Percentiles rank a stretch among this genome's conserved stretches.
Evolutionary conservation across 352 stramenopile genomes (phyloP).

Genomic region (Thraustochytrium sp.): DNA sequence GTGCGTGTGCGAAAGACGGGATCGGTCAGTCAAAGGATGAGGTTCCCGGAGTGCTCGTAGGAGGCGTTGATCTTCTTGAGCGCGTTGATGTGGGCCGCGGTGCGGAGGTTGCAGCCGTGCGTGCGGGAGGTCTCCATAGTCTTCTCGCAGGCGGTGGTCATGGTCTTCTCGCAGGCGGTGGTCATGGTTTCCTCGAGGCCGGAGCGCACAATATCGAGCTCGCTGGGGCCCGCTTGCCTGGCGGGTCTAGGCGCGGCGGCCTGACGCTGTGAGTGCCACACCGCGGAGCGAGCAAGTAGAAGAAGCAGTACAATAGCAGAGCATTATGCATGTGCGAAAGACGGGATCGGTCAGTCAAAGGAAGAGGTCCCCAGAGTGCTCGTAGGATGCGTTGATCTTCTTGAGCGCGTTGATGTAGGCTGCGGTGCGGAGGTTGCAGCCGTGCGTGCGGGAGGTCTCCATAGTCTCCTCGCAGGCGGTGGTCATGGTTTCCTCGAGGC

Average conservation of each 20-base stretch:
- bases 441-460: not conserved
- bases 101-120: slow-evolving; percentile 34
- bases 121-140: slow-evolving; percentile 4
- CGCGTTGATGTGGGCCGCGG: slow-evolving; percentile 43
- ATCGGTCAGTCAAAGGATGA: not conserved
- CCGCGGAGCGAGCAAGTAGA: too few species aligned
- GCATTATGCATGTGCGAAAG: too few species aligned
- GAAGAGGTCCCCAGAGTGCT: slow-evolving; percentile 42
- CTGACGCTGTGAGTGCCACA: too few species aligned
- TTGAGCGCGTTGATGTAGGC: slow-evolving; percentile 46
- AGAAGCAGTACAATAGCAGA: too few species aligned
- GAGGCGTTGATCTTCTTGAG: slow-evolving; percentile 44
- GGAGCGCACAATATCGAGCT: slow-evolving; percentile 47
- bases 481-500: slow-evolving; percentile 46
- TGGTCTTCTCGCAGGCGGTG: too few species aligned
- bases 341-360: not conserved
- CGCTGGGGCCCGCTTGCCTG: too few species aligned
- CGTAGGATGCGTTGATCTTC: slow-evolving; percentile 38
- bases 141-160: slow-evolving; percentile 34
- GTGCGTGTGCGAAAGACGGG: too few species aligned
- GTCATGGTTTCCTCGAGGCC: slow-evolving; percentile 47
- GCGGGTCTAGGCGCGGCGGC: too few species aligned
- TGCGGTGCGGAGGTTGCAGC: slow-evolving; percentile 33
- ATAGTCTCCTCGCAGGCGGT: slow-evolving; percentile 42
- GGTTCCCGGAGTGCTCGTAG: slow-evolving; percentile 39